Percentiles rank a stretch among this genome's conserved stretches.
Evolutionary conservation across 2,329 filamentous ascomycete genomes (phyloP).

Genomic region (Harringtonia aguacate): DNA sequence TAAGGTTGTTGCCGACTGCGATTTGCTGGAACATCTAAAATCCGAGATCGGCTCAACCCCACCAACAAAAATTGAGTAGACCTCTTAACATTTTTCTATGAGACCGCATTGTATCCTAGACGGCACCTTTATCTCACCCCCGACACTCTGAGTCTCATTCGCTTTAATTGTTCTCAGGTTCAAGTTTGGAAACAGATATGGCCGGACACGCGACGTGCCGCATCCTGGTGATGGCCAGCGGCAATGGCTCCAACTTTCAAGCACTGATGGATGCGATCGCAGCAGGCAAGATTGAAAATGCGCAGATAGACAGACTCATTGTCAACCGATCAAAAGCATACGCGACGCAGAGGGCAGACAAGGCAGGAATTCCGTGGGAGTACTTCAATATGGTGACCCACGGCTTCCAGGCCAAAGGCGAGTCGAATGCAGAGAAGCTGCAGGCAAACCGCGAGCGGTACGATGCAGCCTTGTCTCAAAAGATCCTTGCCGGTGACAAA

Average conservation of each 20-base stretch:
- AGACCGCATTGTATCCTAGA: too few relatives aligned
- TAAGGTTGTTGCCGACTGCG: too few relatives aligned
- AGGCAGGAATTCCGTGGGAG: slow-evolving; percentile 55
- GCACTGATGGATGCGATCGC: slow-evolving; percentile 48
- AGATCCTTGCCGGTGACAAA: slow-evolving; percentile 38
- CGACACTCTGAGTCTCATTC: too few relatives aligned
- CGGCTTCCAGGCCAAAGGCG: slow-evolving; percentile 48
- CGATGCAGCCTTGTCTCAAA: slow-evolving; percentile 61
- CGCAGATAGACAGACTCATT: slow-evolving; percentile 33
- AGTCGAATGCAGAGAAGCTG: slow-evolving; percentile 45
- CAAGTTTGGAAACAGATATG: too few relatives aligned
- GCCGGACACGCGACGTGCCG: slow-evolving; percentile 24
- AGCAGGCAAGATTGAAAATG: slow-evolving; percentile 26
- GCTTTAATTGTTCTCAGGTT: too few relatives aligned
- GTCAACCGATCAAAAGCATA: slow-evolving; percentile 38
- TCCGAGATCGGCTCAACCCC: too few relatives aligned
- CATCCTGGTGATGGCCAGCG: slow-evolving; percentile 60
- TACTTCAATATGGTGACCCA: slow-evolving; percentile 76
- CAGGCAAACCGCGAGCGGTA: slow-evolving; percentile 54
- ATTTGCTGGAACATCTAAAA: too few relatives aligned
- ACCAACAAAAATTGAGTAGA: too few relatives aligned
- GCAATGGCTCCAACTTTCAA: slow-evolving; percentile 70
- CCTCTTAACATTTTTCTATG: too few relatives aligned
- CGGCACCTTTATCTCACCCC: too few relatives aligned
- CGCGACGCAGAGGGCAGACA: slow-evolving; percentile 27